Evolutionary conservation across 139 green algal species (phyloP), one percentile per base, ranked within the genome.

Genomic region (Coccomyxa sp.): DNA sequence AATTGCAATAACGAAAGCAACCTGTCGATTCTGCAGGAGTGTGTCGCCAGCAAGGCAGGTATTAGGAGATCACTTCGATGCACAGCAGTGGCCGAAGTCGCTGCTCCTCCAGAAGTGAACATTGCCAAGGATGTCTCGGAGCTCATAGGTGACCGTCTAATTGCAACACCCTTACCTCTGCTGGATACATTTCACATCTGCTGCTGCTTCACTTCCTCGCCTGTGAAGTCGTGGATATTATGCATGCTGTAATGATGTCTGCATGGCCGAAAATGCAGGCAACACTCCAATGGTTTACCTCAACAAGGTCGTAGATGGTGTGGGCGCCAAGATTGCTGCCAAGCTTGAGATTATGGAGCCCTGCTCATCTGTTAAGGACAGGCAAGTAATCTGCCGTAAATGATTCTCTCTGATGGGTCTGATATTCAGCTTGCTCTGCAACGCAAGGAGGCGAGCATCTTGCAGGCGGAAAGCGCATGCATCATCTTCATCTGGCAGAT

Each of bases 251-350:
- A 38, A 10, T 76, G 30, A 67, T 77, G 27, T 74, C 25, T 32
- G 12, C 13, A 25, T 82, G 78, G 30, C 30, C 14, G 16, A 30
- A 18, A 23, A 13, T 80, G 83, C 83, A 86, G 83, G 85, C 77
- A 97, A 95, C 86, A 99, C 96, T 7, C 96, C 96, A 14, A 97
- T 99, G 95, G 95, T 98, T 30, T 96, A 91, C 77, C 85, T 95
- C 23, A 95, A 92, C 83, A 86, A 86, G 16, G 85, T 95, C 30
- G 57, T 31, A 79, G 77, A 82, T 28, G 81, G 71, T 12, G 83
- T 80, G 9, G 82, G 76, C 10, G 93, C 85, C 21, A 93, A 89
- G 67, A 84, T 98, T 10, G 91, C 92, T 16, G 92, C 92, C 30
- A 97, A 98, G 89, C 89, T 98, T 80, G 95, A 98, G 86, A 94